Base-by-base conservation (phyloP, 176 grass and related monocot genomes). In the Hsuehochloa calcarea region DNA sequence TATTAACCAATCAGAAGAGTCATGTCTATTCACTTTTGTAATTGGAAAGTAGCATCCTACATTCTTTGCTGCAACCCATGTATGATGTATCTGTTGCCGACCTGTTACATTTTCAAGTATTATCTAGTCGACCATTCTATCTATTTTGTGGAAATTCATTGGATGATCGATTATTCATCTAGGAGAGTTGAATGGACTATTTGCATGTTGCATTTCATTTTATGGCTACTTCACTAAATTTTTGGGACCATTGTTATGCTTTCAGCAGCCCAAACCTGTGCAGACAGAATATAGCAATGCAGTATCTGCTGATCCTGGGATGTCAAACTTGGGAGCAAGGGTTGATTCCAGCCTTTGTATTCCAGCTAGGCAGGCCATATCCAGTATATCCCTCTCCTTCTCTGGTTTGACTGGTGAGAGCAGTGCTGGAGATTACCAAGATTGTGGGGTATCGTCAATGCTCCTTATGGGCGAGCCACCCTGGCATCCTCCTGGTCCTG, bases 371-470 rank as follows among this genome's bases (percentile, higher is more conserved):
- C 89, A 92, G 59, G 93, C 90, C 51, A 83, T 77, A 64, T 93
- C 93, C 20, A 89, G 20, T 71, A 50, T 95, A 64, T 98, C 96
- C 2, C 83, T 87, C 75, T 93, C 96, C 68, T 92, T 98, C 91
- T 98, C 91, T 72, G 86, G 86, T 76, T 85, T 98, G 87, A 93
- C 96, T 60, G 96, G 96, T 76, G 96, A 99, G 71, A 94, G 78
- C 86, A 94, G 84, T 81, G 93, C 88, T 15, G 93, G 93, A 20
- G 91, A 99, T 52, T 86, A 91, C 68, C 96, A 94, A 79, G 96
- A 99, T 65, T 99, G 93, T 89, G 91, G 71, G 35, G 83, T 90
- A 26, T 96, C 93, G 7, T 86, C 91, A n/a, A 54, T 85, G 88
- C 78, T 95, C 54, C 74, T 92, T 63, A 92, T 89, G 78, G 93